Base-by-base conservation (phyloP, 2,329 filamentous ascomycete species). In the Colletotrichum chrysophilum region DNA sequence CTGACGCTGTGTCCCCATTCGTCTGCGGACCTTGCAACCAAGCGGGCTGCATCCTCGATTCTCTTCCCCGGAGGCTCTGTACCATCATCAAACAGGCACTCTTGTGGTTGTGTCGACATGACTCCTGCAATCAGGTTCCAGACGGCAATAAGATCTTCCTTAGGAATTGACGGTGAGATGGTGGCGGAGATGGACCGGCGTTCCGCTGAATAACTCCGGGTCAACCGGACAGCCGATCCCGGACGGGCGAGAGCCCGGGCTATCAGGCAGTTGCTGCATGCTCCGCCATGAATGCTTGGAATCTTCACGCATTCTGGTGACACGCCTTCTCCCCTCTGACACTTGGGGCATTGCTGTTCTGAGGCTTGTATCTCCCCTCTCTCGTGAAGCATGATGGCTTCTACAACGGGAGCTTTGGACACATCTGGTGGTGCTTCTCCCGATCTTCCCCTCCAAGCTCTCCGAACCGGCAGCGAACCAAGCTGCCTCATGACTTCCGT, bases 71-170 rank as follows among this genome's bases (percentile, higher is more conserved):
- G 75, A 12, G 76, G 76, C 14, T 77, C 79, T 66, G 69, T 79
- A 69, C 52, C 77, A 61, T 75, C 52, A 82, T 98, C 97, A 0
- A 95, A 93, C 81, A 98, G 97, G 85, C 96, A 98, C 83, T 98
- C 97, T 60, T 94, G 92, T 0, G 97, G 97, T 86, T 98, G 98
- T 1, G 94, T 97, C 83, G 98, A 98, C 96, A 99, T 98, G 95
- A 99, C 98, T 74, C 76, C 78, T 6, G 79, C 80, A 74, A 81
- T 81, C 58, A 81, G 73, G 64, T 81, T 80, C 66, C 80, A 77
- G 9, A 81, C 80, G 7, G 80, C 80, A 66, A 80, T 78, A 48
- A 81, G 78, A 48, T 81, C 80, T 76, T 70, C 75, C 65, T 70
- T 80, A 58, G 36, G 78, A 32, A 74, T 79, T 61, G 36, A 77